These are phyloP conservation scores for Pichia sp. DNA, from an alignment of 1,139 yeast genomes.

Conservation along the genomic window DNA sequence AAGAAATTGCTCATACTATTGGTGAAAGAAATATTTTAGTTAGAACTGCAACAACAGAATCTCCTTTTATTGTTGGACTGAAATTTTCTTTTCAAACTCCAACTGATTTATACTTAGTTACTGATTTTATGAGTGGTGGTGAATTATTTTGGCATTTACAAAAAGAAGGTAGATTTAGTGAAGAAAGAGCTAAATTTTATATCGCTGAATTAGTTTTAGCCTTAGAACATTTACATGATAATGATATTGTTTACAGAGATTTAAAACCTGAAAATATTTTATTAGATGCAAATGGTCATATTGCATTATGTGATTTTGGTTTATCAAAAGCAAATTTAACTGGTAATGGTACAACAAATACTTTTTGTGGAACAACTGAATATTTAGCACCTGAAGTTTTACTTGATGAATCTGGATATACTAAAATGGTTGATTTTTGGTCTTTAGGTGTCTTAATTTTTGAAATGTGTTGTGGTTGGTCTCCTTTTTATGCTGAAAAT, in stretches of 20 bases:
- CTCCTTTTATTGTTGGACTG: constrained; percentile 88
- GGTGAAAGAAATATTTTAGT: constrained; percentile 94
- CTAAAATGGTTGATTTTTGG: constrained; percentile 87
- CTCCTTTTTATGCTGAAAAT: constrained; percentile 97
- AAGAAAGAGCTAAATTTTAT: constrained; percentile 90
- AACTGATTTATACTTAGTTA: constrained; percentile 81
- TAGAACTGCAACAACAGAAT: constrained; percentile 74
- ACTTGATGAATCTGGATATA: constrained; percentile 76
- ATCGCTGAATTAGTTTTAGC: constrained; percentile 93
- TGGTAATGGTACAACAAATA: constrained; percentile 87
- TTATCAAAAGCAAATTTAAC: constrained; percentile 86
- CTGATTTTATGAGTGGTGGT: constrained; percentile 98
- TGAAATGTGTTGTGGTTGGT: constrained; percentile 98
- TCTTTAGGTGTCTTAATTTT: constrained; percentile 74
- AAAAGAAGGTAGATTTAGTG: constrained; percentile 88
- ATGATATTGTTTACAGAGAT: constrained; percentile 90
- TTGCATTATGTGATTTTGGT: constrained; percentile 95
- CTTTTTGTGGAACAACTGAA: constrained; percentile 97
- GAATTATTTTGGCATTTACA: constrained; percentile 97
- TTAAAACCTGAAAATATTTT: constrained; percentile 91
- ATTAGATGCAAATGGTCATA: constrained; percentile 93
- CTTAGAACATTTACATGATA: constrained; percentile 84
- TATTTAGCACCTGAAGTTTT: constrained; percentile 78
- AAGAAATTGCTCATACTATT: constrained; percentile 95
- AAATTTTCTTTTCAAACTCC: constrained; percentile 96